A percentile compares a stretch with the other conserved stretches of the same genome.
phyloP scores from a whole-genome alignment of 192 early-diverging fungal species.

The Coemansia sp. region DNA sequence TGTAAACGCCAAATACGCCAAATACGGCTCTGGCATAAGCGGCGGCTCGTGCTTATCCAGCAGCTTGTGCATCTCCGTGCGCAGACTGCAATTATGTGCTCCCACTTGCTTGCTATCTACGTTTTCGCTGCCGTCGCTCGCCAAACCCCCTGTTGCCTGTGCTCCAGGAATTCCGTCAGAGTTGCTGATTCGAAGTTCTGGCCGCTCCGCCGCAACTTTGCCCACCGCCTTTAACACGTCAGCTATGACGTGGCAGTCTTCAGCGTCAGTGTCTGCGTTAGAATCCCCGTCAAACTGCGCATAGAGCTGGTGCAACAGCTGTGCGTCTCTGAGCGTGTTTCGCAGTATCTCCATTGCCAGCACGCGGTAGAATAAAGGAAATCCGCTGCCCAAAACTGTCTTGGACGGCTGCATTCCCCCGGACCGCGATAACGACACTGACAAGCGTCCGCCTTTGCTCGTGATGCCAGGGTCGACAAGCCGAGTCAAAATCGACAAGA shows the following conservation, averaged over 20 bases:
- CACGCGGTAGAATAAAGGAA: slow-evolving; percentile 45
- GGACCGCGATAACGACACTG: slow-evolving; percentile 9
- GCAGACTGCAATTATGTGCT: slow-evolving; percentile 30
- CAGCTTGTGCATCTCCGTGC: slow-evolving; percentile 72
- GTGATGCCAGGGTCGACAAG: slow-evolving; percentile 73
- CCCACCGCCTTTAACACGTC: slow-evolving; percentile 80
- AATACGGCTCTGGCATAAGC: slow-evolving; percentile 81
- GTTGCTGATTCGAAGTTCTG: slow-evolving; percentile 32
- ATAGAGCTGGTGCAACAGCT: slow-evolving; percentile 69
- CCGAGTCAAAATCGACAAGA: slow-evolving; percentile 84
- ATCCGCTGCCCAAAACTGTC: neutral
- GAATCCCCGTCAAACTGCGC: slow-evolving; percentile 72
- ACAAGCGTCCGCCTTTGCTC: slow-evolving; percentile 12
- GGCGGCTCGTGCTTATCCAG: slow-evolving; percentile 94
- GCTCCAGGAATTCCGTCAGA: slow-evolving; percentile 27
- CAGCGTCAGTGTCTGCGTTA: neutral
- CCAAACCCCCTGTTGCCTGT: neutral
- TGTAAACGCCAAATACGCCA: slow-evolving; percentile 75
- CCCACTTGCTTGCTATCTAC: slow-evolving; percentile 25
- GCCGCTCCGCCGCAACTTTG: slow-evolving; percentile 74
- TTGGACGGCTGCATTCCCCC: slow-evolving; percentile 7
- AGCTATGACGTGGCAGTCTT: slow-evolving; percentile 73
- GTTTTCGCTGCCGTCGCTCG: neutral
- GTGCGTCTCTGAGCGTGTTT: slow-evolving; percentile 61
- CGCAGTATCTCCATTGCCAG: slow-evolving; percentile 49